These are phyloP conservation scores for Xerocomus spinulosus DNA, from an alignment of 768 basidiomycete species.

Conservation along the genomic window DNA sequence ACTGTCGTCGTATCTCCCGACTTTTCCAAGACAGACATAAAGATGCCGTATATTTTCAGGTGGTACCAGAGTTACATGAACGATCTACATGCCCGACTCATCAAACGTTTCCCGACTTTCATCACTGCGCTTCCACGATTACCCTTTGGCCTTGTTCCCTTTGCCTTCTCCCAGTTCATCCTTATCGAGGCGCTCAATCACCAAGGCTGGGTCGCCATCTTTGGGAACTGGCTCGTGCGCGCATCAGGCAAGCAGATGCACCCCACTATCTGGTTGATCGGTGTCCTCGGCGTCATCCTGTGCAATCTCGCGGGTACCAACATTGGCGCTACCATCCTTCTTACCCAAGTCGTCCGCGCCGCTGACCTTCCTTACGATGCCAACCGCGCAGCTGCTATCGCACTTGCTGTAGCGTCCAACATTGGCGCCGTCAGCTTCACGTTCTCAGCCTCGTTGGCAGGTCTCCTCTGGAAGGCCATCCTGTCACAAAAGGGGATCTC, in stretches of 20 bases:
- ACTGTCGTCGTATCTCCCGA: no score
- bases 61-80: neutral
- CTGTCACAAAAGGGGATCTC: slow-evolving; percentile 66
- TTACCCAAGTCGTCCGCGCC: slow-evolving; percentile 70
- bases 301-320: slow-evolving; percentile 87
- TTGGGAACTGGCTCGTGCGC: slow-evolving; percentile 60
- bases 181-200: slow-evolving; percentile 79
- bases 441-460: slow-evolving; percentile 84
- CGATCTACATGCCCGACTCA: slow-evolving; percentile 8
- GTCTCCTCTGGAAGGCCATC: slow-evolving; percentile 78
- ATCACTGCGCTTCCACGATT: slow-evolving; percentile 60
- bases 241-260: slow-evolving; percentile 41
- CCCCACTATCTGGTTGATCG: slow-evolving; percentile 61
- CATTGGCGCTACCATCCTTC: slow-evolving; percentile 86
- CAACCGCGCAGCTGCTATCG: slow-evolving; percentile 54
- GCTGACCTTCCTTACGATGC: slow-evolving; percentile 34
- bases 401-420: slow-evolving; percentile 83
- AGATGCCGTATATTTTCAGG: neutral
- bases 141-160: slow-evolving; percentile 80
- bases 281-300: slow-evolving; percentile 64
- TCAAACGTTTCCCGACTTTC: slow-evolving; percentile 62
- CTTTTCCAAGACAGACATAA: neutral
- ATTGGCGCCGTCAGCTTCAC: slow-evolving; percentile 89
- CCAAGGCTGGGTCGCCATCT: slow-evolving; percentile 86
- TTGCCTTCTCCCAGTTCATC: slow-evolving; percentile 93